Base-by-base conservation (phyloP, 352 stramenopile species). In the Phytophthora fragariae region DNA sequence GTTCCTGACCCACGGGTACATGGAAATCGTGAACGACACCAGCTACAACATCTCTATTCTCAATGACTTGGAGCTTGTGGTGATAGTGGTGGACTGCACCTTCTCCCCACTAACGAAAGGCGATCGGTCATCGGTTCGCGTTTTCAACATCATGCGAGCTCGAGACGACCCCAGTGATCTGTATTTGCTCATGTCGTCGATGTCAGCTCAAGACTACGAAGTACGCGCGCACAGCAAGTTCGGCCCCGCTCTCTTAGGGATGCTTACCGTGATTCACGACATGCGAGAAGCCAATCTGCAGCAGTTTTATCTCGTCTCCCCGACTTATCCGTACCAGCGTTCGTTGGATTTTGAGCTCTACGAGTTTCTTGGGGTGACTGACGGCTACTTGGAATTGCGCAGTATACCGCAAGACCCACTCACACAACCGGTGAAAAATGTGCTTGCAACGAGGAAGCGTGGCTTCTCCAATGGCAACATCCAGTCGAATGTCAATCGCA, bases 71-170 rank as follows among this genome's bases (percentile, higher is more conserved):
- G 82, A 88, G 69, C 72, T 90, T 6, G 68, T 90, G 15, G 52
- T 72, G 5, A 67, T 81, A 0, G 59, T 90, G 0, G 76, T 85
- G 3, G 80, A 90, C 63, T 90, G 82, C 53, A 75, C 59, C 4
- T 82, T 58, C 3, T 61, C 47, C 2, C 15, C 57, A 11, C 58
- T 89, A 17, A 19, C 69, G 5, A 15, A 67, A 2, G 52, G 46
- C 2, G 57, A 71, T 62, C 29, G 35, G 2, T 60, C 71, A 3
- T 21, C 17, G 14, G 68, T 65, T 8, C 70, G 53, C 1, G 64
- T 76, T 46, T 80, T 70, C 53, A 76, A 75, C 55, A 55, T 83
- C 10, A 57, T 80, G 12, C 75, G 73, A 6, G 56, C 52, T 5
- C 53, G 17, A 14, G 17, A 60, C 0, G 41, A 72, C n/a, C 58